Conservation (phyloP, 306 rosid species). For the Mimosa bimucronata region DNA sequence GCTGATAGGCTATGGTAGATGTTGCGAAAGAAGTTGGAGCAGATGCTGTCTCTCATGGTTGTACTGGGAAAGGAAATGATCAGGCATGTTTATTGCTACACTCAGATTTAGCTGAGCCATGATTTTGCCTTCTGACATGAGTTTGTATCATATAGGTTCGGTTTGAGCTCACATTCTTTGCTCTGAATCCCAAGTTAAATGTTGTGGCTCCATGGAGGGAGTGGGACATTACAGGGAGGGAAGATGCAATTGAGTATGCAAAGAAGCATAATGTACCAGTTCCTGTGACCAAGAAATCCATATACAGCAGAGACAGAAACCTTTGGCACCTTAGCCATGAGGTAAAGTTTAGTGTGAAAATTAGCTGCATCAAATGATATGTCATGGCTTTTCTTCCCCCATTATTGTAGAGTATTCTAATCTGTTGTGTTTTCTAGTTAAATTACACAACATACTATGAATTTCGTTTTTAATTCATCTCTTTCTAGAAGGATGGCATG, state of each 20-base stretch:
- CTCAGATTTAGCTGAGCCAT: neutral
- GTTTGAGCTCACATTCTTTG: constrained; percentile 93
- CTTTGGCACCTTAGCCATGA: constrained; percentile 99
- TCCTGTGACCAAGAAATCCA: constrained; percentile 94
- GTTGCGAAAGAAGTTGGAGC: constrained; percentile 95
- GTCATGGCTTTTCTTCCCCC: neutral
- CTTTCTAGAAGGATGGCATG: neutral
- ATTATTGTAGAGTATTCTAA: neutral
- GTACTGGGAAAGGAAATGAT: constrained; percentile 98
- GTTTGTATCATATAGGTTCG: constrained; percentile 62
- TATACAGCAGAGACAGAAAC: constrained; percentile 95
- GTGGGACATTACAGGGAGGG: constrained; percentile 97
- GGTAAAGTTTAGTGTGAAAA: constrained; percentile 50
- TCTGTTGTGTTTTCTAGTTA: neutral
- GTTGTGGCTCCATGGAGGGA: constrained; percentile 99
- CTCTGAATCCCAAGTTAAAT: constrained; percentile 85
- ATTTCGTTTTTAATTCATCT: neutral
- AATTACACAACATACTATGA: neutral
- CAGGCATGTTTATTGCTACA: constrained; percentile 57
- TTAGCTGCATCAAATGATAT: neutral
- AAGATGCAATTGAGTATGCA: constrained; percentile 89
- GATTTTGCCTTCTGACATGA: constrained; percentile 33
- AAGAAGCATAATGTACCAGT: constrained; percentile 89
- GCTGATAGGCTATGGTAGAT: constrained; percentile 90
- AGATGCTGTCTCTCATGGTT: constrained; percentile 97